Evolutionary conservation across 1,284 basidiomycete genomes (phyloP).

Genomic region (Chiua sp.): DNA sequence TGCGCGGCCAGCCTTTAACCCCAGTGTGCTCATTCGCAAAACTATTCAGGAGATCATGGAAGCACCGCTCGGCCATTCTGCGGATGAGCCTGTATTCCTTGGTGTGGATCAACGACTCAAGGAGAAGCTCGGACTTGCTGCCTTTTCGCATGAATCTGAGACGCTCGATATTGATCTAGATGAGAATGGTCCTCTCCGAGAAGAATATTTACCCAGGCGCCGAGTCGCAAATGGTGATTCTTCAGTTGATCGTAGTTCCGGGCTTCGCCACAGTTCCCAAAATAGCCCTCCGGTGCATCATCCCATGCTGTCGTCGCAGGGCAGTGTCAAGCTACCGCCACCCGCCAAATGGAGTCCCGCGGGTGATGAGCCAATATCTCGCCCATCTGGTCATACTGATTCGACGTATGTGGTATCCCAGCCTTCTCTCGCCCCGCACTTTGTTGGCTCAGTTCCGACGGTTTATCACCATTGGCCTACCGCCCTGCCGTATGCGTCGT

Average conservation of each 20-base stretch:
- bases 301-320: slow-evolving; percentile 28
- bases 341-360: slow-evolving; percentile 82
- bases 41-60: slow-evolving; percentile 71
- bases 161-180: slow-evolving; percentile 76
- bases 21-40: slow-evolving; percentile 67
- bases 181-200: slow-evolving; percentile 78
- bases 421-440: slow-evolving; percentile 44
- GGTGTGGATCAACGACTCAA: slow-evolving; percentile 65
- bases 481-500: slow-evolving; percentile 37
- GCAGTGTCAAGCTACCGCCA: slow-evolving; percentile 58
- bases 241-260: slow-evolving; percentile 4
- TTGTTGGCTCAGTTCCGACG: slow-evolving; percentile 31
- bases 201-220: slow-evolving; percentile 78
- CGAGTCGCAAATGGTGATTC: slow-evolving; percentile 42
- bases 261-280: slow-evolving; percentile 3
- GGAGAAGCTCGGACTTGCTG: slow-evolving; percentile 52
- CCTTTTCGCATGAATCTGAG: slow-evolving; percentile 45
- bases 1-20: slow-evolving; percentile 72
- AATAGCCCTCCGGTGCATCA: slow-evolving; percentile 2
- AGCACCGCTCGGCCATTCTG: slow-evolving; percentile 42
- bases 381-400: slow-evolving; percentile 52
- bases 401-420: slow-evolving; percentile 71
- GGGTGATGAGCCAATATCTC: slow-evolving; percentile 72
- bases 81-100: slow-evolving; percentile 70
- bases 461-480: slow-evolving; percentile 48